Percentiles rank a stretch among this genome's conserved stretches.
Evolutionary conservation across 495 filamentous ascomycete genomes (phyloP).

Genomic region (Pyrenula massariospora): DNA sequence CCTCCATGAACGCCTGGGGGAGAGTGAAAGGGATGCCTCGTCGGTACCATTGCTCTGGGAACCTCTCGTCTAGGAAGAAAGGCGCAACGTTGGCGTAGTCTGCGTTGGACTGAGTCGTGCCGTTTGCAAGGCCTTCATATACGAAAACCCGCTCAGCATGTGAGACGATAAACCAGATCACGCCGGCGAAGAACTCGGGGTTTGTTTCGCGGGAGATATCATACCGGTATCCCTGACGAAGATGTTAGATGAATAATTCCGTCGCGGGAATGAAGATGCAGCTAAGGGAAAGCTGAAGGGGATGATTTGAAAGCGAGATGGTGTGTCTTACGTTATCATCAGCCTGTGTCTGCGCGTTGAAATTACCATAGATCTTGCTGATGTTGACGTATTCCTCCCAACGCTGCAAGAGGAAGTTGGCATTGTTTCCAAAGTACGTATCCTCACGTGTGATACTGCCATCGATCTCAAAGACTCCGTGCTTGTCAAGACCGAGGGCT

Average conservation of each 20-base stretch:
- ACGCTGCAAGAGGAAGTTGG: slow-evolving; percentile 11
- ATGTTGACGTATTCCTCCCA: slow-evolving; percentile 11
- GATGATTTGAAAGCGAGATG: too few species aligned
- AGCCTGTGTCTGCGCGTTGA: slow-evolving; percentile 4
- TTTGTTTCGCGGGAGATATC: slow-evolving; percentile 12
- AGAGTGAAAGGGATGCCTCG: slow-evolving; percentile 8
- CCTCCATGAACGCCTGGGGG: slow-evolving; percentile 1
- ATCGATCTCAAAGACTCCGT: slow-evolving; percentile 14
- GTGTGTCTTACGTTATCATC: too few species aligned
- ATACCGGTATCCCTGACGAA: slow-evolving; percentile 7
- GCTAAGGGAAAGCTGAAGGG: too few species aligned
- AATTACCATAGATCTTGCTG: slow-evolving; percentile 5
- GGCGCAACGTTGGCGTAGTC: slow-evolving; percentile 12
- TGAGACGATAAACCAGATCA: slow-evolving; percentile 9
- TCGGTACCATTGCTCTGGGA: slow-evolving; percentile 10
- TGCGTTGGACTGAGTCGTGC: slow-evolving; percentile 6
- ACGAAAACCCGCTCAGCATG: slow-evolving; percentile 15
- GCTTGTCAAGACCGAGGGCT: slow-evolving; percentile 11
- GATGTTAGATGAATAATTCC: too few species aligned
- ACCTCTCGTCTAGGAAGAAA: slow-evolving; percentile 17
- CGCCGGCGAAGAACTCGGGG: slow-evolving; percentile 13
- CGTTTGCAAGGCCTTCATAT: slow-evolving; percentile 12
- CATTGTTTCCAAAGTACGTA: slow-evolving; percentile 15
- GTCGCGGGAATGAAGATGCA: too few species aligned
- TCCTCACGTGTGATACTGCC: slow-evolving; percentile 13